A percentile compares a stretch with the other conserved stretches of the same genome.
Evolutionary conservation across 495 filamentous ascomycete genomes (phyloP).

Genomic region (Aspergillus ostianus): DNA sequence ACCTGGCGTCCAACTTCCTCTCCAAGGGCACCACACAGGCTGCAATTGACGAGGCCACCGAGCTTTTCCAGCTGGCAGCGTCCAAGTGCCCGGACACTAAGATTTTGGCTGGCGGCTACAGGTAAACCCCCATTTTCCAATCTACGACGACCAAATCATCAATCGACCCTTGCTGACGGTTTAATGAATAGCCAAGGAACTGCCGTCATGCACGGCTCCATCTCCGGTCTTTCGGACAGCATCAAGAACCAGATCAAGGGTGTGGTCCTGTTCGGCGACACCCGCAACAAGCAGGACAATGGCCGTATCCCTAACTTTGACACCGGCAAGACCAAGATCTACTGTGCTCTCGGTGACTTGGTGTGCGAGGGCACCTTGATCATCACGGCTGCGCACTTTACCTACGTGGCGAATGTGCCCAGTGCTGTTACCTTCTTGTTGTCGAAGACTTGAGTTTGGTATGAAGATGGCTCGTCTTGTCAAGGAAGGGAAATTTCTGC

Average conservation of each 20-base stretch:
- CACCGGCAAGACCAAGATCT: conserved; percentile 41
- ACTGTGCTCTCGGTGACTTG: conserved; percentile 51
- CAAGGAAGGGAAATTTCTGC: background rate
- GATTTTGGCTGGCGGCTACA: conserved; percentile 54
- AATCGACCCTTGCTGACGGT: background rate
- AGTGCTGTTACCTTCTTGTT: conserved; percentile 13
- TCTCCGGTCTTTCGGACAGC: conserved; percentile 36
- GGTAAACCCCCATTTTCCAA: background rate
- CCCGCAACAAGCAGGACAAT: conserved; percentile 52
- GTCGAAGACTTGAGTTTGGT: background rate
- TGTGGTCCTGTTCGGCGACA: conserved; percentile 57
- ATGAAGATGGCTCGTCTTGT: background rate
- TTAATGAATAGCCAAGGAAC: conserved; percentile 48
- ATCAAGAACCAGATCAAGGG: conserved; percentile 50
- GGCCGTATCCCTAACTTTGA: conserved; percentile 48
- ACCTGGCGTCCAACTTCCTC: conserved; percentile 26
- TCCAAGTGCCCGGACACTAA: conserved; percentile 53
- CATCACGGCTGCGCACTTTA: conserved; percentile 46
- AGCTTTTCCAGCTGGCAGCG: conserved; percentile 37
- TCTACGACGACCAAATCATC: background rate
- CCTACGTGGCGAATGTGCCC: conserved; percentile 32
- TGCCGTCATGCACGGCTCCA: conserved; percentile 50
- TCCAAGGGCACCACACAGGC: conserved; percentile 29
- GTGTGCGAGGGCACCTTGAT: conserved; percentile 53
- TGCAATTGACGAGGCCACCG: conserved; percentile 43